These are phyloP conservation scores for Boletus bicolor DNA, from an alignment of 768 basidiomycete genomes.

Conservation along the genomic window DNA sequence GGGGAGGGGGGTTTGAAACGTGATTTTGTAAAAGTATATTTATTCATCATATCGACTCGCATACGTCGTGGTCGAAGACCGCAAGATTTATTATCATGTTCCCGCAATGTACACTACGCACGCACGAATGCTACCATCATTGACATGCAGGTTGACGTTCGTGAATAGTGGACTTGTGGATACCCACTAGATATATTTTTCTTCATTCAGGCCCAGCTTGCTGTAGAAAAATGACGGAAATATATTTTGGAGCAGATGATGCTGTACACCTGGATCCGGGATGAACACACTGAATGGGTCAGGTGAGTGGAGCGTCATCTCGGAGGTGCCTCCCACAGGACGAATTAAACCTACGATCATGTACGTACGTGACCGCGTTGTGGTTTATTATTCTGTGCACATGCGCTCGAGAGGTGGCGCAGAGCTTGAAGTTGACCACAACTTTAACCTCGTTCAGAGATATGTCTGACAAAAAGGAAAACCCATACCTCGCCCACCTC, in stretches of 20 bases:
- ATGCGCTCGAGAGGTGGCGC: neutral
- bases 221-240: neutral
- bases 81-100: too few relatives aligned
- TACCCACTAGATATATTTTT: neutral
- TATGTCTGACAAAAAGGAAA: slow-evolving; percentile 33
- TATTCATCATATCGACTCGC: neutral
- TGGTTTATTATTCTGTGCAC: neutral
- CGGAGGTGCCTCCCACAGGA: too few relatives aligned
- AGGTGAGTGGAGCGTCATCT: too few relatives aligned
- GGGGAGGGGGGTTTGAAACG: neutral
- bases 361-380: too few relatives aligned
- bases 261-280: neutral
- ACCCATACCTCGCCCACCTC: slow-evolving; percentile 55
- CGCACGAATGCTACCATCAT: too few relatives aligned
- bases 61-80: neutral
- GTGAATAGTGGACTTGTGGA: too few relatives aligned
- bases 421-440: neutral
- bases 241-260: neutral
- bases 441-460: neutral
- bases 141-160: too few relatives aligned
- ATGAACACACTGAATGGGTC: too few relatives aligned
- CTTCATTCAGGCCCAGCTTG: neutral
- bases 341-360: too few relatives aligned
- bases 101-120: neutral
- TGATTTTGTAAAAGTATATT: neutral